phyloP scores from a whole-genome alignment of 2,329 filamentous ascomycete species.

The Rachicladosporium sp. region DNA sequence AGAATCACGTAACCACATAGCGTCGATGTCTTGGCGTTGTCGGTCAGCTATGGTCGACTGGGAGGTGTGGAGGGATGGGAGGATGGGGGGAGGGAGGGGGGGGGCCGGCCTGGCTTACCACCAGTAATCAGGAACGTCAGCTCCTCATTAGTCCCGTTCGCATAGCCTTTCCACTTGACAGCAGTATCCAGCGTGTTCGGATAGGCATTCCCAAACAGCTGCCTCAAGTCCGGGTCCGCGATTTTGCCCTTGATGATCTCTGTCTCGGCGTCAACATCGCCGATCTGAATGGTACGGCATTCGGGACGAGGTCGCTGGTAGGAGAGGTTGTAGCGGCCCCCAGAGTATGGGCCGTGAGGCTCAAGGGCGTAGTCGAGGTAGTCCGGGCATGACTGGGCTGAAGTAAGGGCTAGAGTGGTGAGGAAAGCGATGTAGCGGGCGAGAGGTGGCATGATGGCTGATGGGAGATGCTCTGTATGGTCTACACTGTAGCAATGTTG shows the following conservation, averaged over 20 bases:
- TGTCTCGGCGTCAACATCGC: slow-evolving; percentile 29
- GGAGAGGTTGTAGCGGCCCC: slow-evolving; percentile 33
- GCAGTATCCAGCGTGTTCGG: slow-evolving; percentile 67
- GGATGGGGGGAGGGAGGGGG: no score
- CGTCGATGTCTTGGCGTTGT: slow-evolving; percentile 31
- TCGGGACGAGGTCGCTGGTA: slow-evolving; percentile 31
- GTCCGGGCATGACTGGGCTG: slow-evolving; percentile 26
- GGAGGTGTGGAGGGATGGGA: slow-evolving; percentile 21
- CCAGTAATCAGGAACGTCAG: slow-evolving; percentile 48
- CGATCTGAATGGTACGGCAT: slow-evolving; percentile 37
- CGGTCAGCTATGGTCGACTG: not conserved
- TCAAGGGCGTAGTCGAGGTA: slow-evolving; percentile 30
- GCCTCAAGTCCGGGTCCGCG: slow-evolving; percentile 48
- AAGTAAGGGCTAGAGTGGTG: slow-evolving; percentile 1
- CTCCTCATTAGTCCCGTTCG: slow-evolving; percentile 49
- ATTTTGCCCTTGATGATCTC: slow-evolving; percentile 22
- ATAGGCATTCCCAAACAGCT: slow-evolving; percentile 60
- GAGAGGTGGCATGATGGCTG: no score
- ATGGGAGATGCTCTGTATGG: no score
- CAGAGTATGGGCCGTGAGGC: slow-evolving; percentile 32
- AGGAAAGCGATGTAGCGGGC: no score
- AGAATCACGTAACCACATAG: slow-evolving; percentile 43
- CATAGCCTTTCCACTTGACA: slow-evolving; percentile 53
- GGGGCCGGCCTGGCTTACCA: not conserved
- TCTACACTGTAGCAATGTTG: no score